phyloP scores from a whole-genome alignment of 768 basidiomycete genomes.

The Porphyrellus cyaneotinctus region DNA sequence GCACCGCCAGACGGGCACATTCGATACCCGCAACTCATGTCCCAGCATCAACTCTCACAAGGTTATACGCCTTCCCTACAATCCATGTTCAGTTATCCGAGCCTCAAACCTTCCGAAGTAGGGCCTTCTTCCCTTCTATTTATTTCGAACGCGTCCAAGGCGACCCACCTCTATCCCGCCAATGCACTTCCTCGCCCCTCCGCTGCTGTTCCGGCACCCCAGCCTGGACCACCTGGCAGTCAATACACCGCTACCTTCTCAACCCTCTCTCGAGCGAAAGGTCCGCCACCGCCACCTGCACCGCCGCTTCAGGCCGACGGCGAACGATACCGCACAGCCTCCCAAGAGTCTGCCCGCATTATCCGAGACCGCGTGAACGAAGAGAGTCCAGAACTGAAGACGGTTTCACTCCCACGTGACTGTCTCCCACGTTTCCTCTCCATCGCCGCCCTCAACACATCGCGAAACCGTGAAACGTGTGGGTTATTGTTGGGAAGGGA shows the following conservation, averaged over 20 bases:
- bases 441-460: slow-evolving; percentile 76
- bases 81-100: slow-evolving; percentile 59
- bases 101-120: slow-evolving; percentile 32
- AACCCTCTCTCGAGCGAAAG: slow-evolving; percentile 26
- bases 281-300: slow-evolving; percentile 19
- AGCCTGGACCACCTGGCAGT: slow-evolving; percentile 3
- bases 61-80: slow-evolving; percentile 75
- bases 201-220: slow-evolving; percentile 15
- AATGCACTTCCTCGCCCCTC: slow-evolving; percentile 36
- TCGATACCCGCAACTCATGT: slow-evolving; percentile 72
- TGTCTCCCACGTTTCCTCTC: slow-evolving; percentile 72
- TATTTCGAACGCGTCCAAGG: slow-evolving; percentile 31
- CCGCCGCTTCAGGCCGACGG: slow-evolving; percentile 22
- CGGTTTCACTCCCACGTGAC: slow-evolving; percentile 65
- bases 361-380: slow-evolving; percentile 26
- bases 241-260: slow-evolving; percentile 24
- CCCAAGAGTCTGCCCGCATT: slow-evolving; percentile 34
- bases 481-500: slow-evolving; percentile 76
- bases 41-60: slow-evolving; percentile 70
- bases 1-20: slow-evolving; percentile 46
- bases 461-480: slow-evolving; percentile 79
- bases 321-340: slow-evolving; percentile 32
- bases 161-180: slow-evolving; percentile 29
- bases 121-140: slow-evolving; percentile 45
- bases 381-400: slow-evolving; percentile 49